Base-by-base conservation (phyloP, 441 rosid species). In the Mallotus japonicus region DNA sequence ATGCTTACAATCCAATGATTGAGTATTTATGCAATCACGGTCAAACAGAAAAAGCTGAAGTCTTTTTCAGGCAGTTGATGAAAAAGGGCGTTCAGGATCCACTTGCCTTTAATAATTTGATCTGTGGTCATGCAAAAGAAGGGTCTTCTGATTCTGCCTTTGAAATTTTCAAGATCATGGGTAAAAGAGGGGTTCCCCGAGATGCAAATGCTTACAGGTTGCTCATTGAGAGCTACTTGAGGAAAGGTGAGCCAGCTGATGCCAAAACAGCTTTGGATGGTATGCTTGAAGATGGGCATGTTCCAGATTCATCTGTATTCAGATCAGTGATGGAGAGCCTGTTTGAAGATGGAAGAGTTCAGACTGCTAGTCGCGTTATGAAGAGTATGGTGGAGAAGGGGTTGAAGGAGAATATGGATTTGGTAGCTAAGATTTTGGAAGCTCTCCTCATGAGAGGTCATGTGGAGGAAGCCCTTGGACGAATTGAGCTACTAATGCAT, bases 201-300 rank as follows among this genome's bases (percentile, higher is more conserved):
- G 92, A 86, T 65, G 84, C 85, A 49, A 88, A 87, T 51, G 87
- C 97, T 22, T 92, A 89, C 72, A 83, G 66, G 67, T 71, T 86
- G 72, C 97, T 94, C 50, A 87, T 92, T 19, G 87, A 89, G 85
- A 89, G 97, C 86, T 94, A 85, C 87, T 75, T 90, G 85, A 85
- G 97, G 85, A 94, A 89, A 86, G 96, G 97, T 14, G 96, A 92
- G 78, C 97, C 97, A 24, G 94, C 97, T 20, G 97, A 94, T 70
- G 97, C 99, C 6, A 94, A 92, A 85, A 85, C 86, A 22, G 88
- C 93, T 24, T 73, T 94, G 80, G 99, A 90, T 77, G 83, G 89
- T 78, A 94, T 94, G 97, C 80, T 94, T 15, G 95, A 88, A 84
- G 90, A 85, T 64, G 97, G 97, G 51, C 88, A 85, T 77, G 67